A percentile compares a stretch with the other conserved stretches of the same genome.
Evolutionary conservation across 305 asterid species (phyloP).

Genomic region (Solanum hybrid): DNA sequence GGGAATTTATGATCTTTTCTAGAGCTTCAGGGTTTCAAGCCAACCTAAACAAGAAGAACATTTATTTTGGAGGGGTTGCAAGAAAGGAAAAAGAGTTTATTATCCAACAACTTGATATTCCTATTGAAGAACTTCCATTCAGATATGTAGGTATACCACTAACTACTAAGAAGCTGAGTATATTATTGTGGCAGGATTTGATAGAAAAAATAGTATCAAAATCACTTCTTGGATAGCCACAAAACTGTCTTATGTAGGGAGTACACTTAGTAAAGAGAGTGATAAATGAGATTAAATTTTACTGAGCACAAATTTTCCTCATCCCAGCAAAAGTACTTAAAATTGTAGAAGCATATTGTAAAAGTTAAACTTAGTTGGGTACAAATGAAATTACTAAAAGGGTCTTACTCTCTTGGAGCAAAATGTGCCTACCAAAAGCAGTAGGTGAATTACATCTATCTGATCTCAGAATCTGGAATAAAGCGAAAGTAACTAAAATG

Average conservation of each 20-base stretch:
- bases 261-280: not conserved
- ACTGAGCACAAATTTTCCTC: not conserved
- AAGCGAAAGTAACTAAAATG: too few relatives aligned
- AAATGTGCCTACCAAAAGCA: not conserved
- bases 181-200: not conserved
- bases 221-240: not conserved
- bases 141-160: not conserved
- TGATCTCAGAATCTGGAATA: not conserved
- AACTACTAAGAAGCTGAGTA: not conserved
- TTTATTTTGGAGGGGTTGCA: too few relatives aligned
- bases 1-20: not conserved
- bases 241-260: not conserved
- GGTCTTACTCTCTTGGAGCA: not conserved
- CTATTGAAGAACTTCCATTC: not conserved
- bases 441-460: not conserved
- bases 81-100: too few relatives aligned
- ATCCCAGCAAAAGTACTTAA: not conserved
- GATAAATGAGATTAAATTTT: not conserved
- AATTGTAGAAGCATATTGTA: not conserved
- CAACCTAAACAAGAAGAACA: not conserved
- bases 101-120: not conserved
- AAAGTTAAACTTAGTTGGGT: not conserved
- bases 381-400: not conserved
- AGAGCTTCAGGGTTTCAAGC: not conserved
- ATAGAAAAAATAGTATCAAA: not conserved